Evolutionary conservation across 768 basidiomycete genomes (phyloP), one percentile per base, ranked within the genome.

Genomic region (Leccinum ochraceum): DNA sequence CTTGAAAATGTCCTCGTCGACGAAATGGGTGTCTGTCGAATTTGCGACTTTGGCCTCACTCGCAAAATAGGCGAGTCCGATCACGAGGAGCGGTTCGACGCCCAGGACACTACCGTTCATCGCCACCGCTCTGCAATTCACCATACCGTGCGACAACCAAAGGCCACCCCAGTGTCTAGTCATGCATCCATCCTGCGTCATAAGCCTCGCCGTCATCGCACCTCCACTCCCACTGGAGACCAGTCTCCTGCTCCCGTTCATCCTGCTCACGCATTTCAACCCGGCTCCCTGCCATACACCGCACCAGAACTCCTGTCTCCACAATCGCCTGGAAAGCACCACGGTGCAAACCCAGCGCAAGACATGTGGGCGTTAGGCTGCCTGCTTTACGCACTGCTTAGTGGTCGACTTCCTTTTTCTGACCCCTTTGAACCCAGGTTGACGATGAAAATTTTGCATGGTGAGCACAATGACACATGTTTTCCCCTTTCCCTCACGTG

Each of bases 301-400:
- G 83, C 95, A 0, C 95, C 95, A 6, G 95, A 98, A 71, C 82
- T 97, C 3, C 81, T 97, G 3, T 79, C 86, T 4, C 86, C 90
- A 0, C 84, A 83, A 55, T 72, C 76, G 16, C 75, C 74, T 3
- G 81, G 83, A 0, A 70, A 26, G 32, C 58, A 57, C 17, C 57
- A 63, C 26, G 66, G 72, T 26, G 67, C 69, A 8, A 76, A 85
- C 66, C 89, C 94, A 2, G 86, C 91, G 0, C 92, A 95, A 69
- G 97, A 99, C 64, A 87, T 98, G 30, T 99, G 97, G 97, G 95
- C 97, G 0, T 77, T 98, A 3, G 97, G 97, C 0, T 87, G 95
- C 57, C 82, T 97, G 63, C 85, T 99, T 2, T 92, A 94, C 70
- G 86, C 89, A 8, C 79, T 99, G 1, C 81, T 98, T 20, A 87